A percentile compares a stretch with the other conserved stretches of the same genome.
Evolutionary conservation across 352 stramenopile genomes (phyloP).

Genomic region (Phytophthora sp.): DNA sequence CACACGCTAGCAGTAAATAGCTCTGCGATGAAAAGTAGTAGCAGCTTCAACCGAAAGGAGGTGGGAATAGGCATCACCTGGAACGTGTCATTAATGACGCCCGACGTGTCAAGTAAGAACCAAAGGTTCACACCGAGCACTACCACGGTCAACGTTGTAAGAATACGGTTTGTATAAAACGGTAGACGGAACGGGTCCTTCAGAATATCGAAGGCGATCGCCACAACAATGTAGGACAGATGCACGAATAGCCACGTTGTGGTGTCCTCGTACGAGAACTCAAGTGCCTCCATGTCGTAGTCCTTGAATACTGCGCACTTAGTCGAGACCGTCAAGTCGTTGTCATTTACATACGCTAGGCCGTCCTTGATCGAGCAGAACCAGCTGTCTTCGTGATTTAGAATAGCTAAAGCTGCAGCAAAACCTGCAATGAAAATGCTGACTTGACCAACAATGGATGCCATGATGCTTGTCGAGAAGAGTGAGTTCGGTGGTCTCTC

Average conservation of each 20-base stretch:
- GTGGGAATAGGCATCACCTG: constrained; percentile 50
- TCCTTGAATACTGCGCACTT: constrained; percentile 48
- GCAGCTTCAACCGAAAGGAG: constrained; percentile 46
- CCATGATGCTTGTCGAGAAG: constrained; percentile 52
- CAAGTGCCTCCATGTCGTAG: constrained; percentile 42
- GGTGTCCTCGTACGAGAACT: constrained; percentile 53
- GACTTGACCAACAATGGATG: constrained; percentile 57
- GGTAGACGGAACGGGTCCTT: constrained; percentile 54
- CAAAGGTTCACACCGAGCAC: constrained; percentile 51
- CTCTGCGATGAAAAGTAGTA: constrained; percentile 49
- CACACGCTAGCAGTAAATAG: constrained; percentile 27
- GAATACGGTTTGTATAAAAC: constrained; percentile 57
- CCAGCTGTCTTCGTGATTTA: constrained; percentile 43
- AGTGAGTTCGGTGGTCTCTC: constrained; percentile 53
- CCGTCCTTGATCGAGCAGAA: constrained; percentile 51
- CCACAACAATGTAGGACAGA: constrained; percentile 57
- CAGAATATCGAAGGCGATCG: constrained; percentile 58
- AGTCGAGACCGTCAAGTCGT: constrained; percentile 13
- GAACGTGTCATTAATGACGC: constrained; percentile 43
- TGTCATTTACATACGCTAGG: constrained; percentile 22
- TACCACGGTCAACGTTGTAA: constrained; percentile 30
- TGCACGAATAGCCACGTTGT: constrained; percentile 67
- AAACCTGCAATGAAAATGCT: constrained; percentile 57
- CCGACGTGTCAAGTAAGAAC: constrained; percentile 53
- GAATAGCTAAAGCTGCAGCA: constrained; percentile 32